phyloP scores from a whole-genome alignment of 1,284 basidiomycete genomes.

The Malassezia restricta region DNA sequence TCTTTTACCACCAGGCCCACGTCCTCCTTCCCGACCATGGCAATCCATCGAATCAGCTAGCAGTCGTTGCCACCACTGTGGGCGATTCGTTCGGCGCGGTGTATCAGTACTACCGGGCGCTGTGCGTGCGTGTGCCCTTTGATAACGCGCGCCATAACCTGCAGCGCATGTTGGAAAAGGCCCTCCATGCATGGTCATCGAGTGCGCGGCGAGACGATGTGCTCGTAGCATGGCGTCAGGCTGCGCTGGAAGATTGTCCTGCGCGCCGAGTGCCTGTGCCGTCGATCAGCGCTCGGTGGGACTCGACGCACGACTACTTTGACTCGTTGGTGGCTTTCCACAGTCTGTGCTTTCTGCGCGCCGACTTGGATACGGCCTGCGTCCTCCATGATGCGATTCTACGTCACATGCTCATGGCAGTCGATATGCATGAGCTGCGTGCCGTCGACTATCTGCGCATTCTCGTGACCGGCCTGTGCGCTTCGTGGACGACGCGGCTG shows the following conservation, averaged over 20 bases:
- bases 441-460: conserved; percentile 35
- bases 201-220: conserved; percentile 12
- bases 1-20: conserved; percentile 37
- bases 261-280: conserved; percentile 2
- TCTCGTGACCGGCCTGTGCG: conserved; percentile 29
- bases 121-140: conserved; percentile 75
- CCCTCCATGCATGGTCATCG: conserved; percentile 17
- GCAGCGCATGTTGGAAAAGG: conserved; percentile 49
- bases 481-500: conserved; percentile 21
- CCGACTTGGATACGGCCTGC: conserved; percentile 21
- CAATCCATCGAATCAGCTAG: conserved; percentile 87
- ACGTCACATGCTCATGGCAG: conserved; percentile 20
- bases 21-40: conserved; percentile 35
- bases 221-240: conserved; percentile 7
- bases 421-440: conserved; percentile 21
- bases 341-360: conserved; percentile 27
- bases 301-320: conserved; percentile 17
- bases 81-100: conserved; percentile 67
- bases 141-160: conserved; percentile 77
- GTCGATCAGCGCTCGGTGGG: conserved; percentile 3
- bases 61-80: conserved; percentile 74
- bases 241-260: conserved; percentile 1
- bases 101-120: conserved; percentile 78
- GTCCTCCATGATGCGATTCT: conserved; percentile 25
- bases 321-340: conserved; percentile 29